Base-by-base conservation (phyloP, 352 stramenopile species). In the Globisporangium apiculatum region DNA sequence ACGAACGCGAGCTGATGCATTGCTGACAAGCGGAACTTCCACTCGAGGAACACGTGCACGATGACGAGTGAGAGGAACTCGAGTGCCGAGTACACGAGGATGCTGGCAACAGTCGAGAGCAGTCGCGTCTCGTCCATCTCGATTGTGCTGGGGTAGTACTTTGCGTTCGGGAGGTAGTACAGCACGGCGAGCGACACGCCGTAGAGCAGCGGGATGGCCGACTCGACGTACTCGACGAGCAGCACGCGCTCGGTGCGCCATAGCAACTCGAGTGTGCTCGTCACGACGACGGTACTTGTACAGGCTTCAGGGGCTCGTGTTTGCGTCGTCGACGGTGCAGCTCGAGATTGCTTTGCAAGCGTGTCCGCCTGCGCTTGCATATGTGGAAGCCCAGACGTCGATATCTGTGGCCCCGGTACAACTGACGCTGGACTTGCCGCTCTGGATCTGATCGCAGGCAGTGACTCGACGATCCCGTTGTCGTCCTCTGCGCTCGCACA, bases 1-100 rank as follows among this genome's bases (percentile, higher is more conserved):
- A 83, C 71, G 49, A 83, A 83, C 7, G 65, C 71, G 15, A 78
- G 42, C 41, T 73, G 66, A 40, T 77, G 72, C 8, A 62, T 7
- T 0, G 60, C 48, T 7, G 66, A 68, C 17, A 68, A 66, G 3
- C 49, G 61, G 36, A 79, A 59, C 42, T 55, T 64, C 35, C 60
- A 45, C 37, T 62, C 62, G 1, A 76, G 41, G 8, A 61, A 36
- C 4, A 65, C 2, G 17, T 70, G 47, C 2, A 64, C 11, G 7
- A 4, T 36, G 3, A 50, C n/a, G 11, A 75, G 60, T 9, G 71
- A 67, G 10, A 67, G n/a, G n/a, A 69, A 5, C 54, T 74, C 62
- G 24, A 73, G 46, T 11, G 59, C 35, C 9, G 58, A 60, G 31
- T 71, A 64, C 5, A 74, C 57, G 1, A 79, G 58, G 12, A 49